These are phyloP conservation scores for Yamadazyma kitorensis DNA, from an alignment of 805 yeast species.

Conservation along the genomic window DNA sequence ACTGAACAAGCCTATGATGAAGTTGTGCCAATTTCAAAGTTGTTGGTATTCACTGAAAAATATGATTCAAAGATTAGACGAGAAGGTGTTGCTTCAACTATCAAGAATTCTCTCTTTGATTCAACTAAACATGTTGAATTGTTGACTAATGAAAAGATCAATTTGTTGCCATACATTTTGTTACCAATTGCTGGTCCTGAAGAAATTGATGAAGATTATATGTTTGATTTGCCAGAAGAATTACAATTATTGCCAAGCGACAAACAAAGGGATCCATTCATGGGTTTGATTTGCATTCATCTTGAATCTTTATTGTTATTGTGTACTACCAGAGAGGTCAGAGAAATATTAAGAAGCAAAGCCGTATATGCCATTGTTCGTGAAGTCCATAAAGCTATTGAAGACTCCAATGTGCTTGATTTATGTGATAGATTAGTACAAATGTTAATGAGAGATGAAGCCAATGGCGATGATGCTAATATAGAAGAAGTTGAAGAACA, in stretches of 20 bases:
- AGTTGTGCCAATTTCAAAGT: conserved; percentile 76
- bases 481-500: conserved; percentile 52
- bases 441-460: conserved; percentile 89
- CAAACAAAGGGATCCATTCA: conserved; percentile 71
- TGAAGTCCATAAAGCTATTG: conserved; percentile 70
- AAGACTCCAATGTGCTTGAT: conserved; percentile 49
- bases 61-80: conserved; percentile 77
- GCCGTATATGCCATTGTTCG: conserved; percentile 84
- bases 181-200: conserved; percentile 80
- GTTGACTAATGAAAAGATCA: conserved; percentile 59
- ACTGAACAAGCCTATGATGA: conserved; percentile 69
- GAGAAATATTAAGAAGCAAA: conserved; percentile 77
- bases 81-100: conserved; percentile 89
- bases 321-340: conserved; percentile 68
- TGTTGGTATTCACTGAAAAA: conserved; percentile 78
- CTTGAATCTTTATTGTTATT: conserved; percentile 77
- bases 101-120: conserved; percentile 86
- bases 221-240: conserved; percentile 84
- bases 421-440: conserved; percentile 84
- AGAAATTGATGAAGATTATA: conserved; percentile 76
- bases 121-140: conserved; percentile 61
- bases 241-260: conserved; percentile 75
- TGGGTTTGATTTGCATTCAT: conserved; percentile 63
- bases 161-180: conserved; percentile 76
- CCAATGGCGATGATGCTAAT: conserved; percentile 27